Evolutionary conservation across 1,284 basidiomycete genomes (phyloP), one percentile per base, ranked within the genome.

Genomic region (Apiotrichum veenhuisii): DNA sequence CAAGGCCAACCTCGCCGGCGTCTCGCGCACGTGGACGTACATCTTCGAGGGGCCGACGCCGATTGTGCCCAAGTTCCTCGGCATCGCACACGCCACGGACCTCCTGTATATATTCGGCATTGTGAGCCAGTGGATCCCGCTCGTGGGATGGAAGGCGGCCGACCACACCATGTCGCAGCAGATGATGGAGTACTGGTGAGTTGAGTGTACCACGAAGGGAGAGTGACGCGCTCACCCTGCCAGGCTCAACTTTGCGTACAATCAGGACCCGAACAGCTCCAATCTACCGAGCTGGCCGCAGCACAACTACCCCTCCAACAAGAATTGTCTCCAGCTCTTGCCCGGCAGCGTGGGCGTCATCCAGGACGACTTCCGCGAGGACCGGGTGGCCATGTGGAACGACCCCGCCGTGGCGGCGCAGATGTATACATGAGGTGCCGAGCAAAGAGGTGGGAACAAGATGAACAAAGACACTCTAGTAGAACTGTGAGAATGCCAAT

Each of bases 221-320:
- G 7, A 30, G 30, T 12, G 12, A 30, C 30, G 30, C 30, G 30
- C 30, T 30, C 7, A 30, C 30, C 12, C 30, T 12, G n/a, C 12
- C 12, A 30, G 69, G 73, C 2, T 73, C 60, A 75, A 74, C 64
- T 76, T 76, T 62, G 72, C 67, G 36, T 68, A 71, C 60, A 65
- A 66, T 64, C 59, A 65, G 50, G 62, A 74, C 54, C 73, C 73
- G n/a, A 72, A 72, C 62, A 63, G 61, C 18, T 23, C 48, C 20
- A 47, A 61, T 17, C 40, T 52, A 14, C 50, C 25, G 15, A 17
- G 18, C 43, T 77, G 75, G 75, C 68, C 71, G 2, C 48, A 49
- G 1, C 71, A 75, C 60, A 50, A 50, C 11, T 47, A 41, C 44
- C 55, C 59, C 10, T 50, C 26, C 22, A 54, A 60, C 34, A 61